Percentiles rank a stretch among this genome's conserved stretches.
Evolutionary conservation across 2,329 filamentous ascomycete species (phyloP).

Genomic region (Monosporascus ibericus): DNA sequence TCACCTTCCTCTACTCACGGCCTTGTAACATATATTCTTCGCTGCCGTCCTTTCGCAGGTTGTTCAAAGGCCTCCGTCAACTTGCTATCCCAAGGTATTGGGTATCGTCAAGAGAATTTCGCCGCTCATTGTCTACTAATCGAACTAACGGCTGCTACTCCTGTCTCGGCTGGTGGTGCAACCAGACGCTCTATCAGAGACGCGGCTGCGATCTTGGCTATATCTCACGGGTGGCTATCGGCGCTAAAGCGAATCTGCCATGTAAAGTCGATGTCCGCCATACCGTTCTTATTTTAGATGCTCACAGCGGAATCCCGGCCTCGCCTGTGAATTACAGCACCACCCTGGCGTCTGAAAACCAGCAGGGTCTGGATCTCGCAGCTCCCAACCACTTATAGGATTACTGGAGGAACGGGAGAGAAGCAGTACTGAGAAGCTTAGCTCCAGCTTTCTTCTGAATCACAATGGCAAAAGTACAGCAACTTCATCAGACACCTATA

Average conservation of each 20-base stretch:
- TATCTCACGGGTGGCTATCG: neutral
- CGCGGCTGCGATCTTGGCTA: neutral
- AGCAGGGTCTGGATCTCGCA: neutral
- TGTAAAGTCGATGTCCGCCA: neutral
- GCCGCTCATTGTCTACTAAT: neutral
- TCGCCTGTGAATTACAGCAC: neutral
- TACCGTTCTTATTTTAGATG: neutral
- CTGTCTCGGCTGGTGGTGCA: neutral
- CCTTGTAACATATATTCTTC: neutral
- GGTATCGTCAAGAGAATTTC: neutral
- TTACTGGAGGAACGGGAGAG: neutral
- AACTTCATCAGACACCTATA: conserved; percentile 42
- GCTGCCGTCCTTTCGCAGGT: neutral
- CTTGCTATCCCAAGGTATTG: neutral
- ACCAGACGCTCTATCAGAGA: neutral
- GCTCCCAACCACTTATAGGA: neutral
- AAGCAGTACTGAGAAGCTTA: conserved; percentile 2
- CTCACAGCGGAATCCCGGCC: neutral
- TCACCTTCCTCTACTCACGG: neutral
- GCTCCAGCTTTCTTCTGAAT: conserved; percentile 2
- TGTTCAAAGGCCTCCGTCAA: neutral
- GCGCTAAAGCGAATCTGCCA: neutral
- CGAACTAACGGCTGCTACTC: neutral
- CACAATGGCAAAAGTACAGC: conserved; percentile 38
- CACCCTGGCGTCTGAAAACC: neutral